Evolutionary conservation across 192 early-diverging fungal species (phyloP), one percentile per base, ranked within the genome.

Genomic region (Lobosporangium transversale): DNA sequence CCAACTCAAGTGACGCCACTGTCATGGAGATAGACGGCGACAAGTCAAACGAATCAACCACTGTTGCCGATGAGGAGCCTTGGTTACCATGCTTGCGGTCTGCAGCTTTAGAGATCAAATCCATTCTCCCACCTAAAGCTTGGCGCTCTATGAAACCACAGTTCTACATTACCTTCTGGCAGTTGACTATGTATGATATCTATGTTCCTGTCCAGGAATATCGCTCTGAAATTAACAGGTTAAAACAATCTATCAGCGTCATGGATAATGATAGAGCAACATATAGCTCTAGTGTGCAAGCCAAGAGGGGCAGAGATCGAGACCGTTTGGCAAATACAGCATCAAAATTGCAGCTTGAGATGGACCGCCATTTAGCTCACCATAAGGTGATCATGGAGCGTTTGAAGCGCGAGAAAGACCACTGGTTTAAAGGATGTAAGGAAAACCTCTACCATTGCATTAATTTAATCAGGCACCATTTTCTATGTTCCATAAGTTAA

Each of bases 131-230:
- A 27, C 36, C 59, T 0, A 33, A 53, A 6, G 80, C 81, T 0
- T 88, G 85, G 87, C 68, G 58, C 15, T 75, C 58, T 10, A 58
- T 86, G 50, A 83, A 69, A 7, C 87, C 92, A 0, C 78, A 88
- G 21, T 95, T 95, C 56, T 95, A 89, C 67, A 79, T 84, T 9
- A 87, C 87, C 0, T 95, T 94, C 63, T 95, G 94, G 94, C 89
- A 90, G 44, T 69, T 95, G 12, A 70, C 79, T 5, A 64, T 95
- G 5, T 90, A 90, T 65, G 94, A 95, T 63, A 90, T 95, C 15
- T 69, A 82, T 36, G 84, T 89, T 18, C 92, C 91, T 21, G 76
- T 76, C 35, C 62, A 73, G 9, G 85, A 85, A 44, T 95, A 95
- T 79, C 53, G 75, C 33, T 49, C 73, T 5, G 86, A 89, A 48